phyloP scores from a whole-genome alignment of 169 alveolate genomes.

The Eimeria praecox region DNA sequence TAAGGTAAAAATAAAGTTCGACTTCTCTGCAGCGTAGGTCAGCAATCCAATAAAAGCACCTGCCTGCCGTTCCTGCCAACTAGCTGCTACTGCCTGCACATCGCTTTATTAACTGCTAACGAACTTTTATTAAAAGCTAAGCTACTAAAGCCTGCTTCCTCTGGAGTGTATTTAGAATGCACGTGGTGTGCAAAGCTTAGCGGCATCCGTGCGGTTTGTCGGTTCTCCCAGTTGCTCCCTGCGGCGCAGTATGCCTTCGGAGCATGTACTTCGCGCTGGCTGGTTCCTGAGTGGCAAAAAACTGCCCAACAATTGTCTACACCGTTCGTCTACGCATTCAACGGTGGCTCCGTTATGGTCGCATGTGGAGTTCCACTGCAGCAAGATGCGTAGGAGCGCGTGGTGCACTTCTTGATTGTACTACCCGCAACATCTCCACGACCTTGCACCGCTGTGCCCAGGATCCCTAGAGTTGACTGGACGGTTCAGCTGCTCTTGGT shows the following conservation, averaged over 20 bases:
- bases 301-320: not conserved
- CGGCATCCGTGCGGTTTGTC: not conserved
- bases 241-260: not conserved
- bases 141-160: not conserved
- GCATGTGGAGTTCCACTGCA: not conserved
- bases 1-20: not conserved
- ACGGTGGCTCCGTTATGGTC: not conserved
- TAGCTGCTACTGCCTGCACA: not conserved
- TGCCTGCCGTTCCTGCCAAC: no score
- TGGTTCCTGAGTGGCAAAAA: not conserved
- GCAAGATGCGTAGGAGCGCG: not conserved
- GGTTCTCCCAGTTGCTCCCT: not conserved
- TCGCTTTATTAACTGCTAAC: no score
- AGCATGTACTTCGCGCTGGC: not conserved
- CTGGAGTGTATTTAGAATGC: no score
- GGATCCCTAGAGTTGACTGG: not conserved
- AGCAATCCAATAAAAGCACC: no score
- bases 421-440: not conserved
- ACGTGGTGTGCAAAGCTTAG: not conserved
- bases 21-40: no score
- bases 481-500: no score
- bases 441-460: not conserved
- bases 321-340: not conserved
- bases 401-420: not conserved
- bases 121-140: not conserved